Base-by-base conservation (phyloP, 306 rosid species). In the Gastrolobium bilobum region DNA sequence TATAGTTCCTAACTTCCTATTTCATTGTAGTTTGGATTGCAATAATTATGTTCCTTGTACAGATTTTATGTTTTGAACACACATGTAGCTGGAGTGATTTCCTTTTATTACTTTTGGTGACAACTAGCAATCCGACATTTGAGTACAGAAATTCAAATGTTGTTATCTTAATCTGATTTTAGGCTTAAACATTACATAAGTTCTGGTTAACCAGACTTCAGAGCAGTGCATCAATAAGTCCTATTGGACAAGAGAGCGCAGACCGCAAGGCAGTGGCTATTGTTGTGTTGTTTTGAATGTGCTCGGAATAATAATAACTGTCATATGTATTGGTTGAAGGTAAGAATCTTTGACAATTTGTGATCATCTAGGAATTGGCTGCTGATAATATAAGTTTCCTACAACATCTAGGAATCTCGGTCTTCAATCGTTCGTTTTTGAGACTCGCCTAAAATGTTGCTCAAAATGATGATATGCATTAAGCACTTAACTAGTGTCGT, bases 131-230 rank as follows among this genome's bases (percentile, higher is more conserved):
- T 48, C 56, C 39, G 8, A 30, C 40, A 51, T 6, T 62, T 50
- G 51, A 62, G 35, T 48, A 13, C 4, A 53, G 34, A 71, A 71
- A 38, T 50, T 78, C 69, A 35, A 14, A 7, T 20, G 6, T 38
- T 59, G 43, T 31, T 14, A 59, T 68, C 54, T 68, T 46, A 20
- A 57, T 40, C 61, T 26, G 63, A 10, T 29, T 54, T 67, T 31
- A 60, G 71, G 43, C 71, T 38, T 58, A 9, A 53, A 57, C 64
- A 10, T 15, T 33, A 48, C 54, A 4, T 13, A 10, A 40, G 47
- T 60, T n/a, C 40, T 67, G 51, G 54, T 59, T 79, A 40, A 62
- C 73, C 15, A 5, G 10, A 50, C 46, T 35, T 29, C 35, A 35
- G 64, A 71, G 50, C 51, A 79, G 0, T 15, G 39, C 51, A 35